A percentile compares a stretch with the other conserved stretches of the same genome.
phyloP scores from a whole-genome alignment of 441 rosid species.

The Sinapis alba region DNA sequence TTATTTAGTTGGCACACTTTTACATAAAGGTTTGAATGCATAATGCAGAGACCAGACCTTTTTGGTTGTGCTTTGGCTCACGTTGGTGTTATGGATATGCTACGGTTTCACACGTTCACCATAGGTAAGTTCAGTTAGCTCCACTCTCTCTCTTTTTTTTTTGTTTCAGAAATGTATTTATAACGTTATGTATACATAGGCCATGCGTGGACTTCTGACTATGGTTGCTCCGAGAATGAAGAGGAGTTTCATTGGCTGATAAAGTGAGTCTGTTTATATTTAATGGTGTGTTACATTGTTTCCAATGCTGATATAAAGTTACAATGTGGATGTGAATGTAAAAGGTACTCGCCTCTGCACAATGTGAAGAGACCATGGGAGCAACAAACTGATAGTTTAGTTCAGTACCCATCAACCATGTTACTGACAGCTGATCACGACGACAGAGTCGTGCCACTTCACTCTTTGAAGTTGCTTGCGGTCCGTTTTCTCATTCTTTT shows the following conservation, averaged over 20 bases:
- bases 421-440: constrained; percentile 97
- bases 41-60: constrained; percentile 96
- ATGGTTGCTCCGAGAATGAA: constrained; percentile 84
- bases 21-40: constrained; percentile 3
- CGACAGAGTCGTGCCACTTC: constrained; percentile 93
- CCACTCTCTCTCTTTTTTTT: background rate
- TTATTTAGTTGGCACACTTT: background rate
- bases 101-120: constrained; percentile 95
- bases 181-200: constrained; percentile 50
- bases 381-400: constrained; percentile 39
- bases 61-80: constrained; percentile 98
- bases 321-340: constrained; percentile 9
- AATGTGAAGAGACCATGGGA: constrained; percentile 96
- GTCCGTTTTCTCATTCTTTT: constrained; percentile 45
- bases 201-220: constrained; percentile 97
- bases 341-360: constrained; percentile 93
- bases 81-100: constrained; percentile 99
- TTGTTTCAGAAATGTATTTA: too few species aligned
- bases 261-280: constrained; percentile 55
- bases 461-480: constrained; percentile 84
- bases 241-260: constrained; percentile 91
- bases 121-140: constrained; percentile 55
- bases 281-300: constrained; percentile 10
- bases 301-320: background rate
- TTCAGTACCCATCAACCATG: constrained; percentile 92